phyloP scores from a whole-genome alignment of 495 filamentous ascomycete species.

The Pseudotulostoma volvatum region DNA sequence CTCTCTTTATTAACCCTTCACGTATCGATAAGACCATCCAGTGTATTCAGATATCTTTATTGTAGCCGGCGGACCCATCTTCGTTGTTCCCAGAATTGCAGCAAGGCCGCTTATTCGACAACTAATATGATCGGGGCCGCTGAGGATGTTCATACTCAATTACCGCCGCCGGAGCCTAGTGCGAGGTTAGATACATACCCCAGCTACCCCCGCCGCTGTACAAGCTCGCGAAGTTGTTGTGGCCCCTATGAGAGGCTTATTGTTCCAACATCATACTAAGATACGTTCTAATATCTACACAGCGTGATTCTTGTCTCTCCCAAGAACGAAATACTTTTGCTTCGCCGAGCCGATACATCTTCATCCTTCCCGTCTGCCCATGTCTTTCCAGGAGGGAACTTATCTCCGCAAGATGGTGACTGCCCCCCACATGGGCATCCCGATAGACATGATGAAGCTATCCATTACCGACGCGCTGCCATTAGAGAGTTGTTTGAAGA shows the following conservation, averaged over 20 bases:
- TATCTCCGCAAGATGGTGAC: constrained; percentile 49
- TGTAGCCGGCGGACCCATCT: too few species aligned
- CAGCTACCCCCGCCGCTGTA: too few species aligned
- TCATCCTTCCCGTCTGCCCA: constrained; percentile 79
- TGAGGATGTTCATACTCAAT: too few species aligned
- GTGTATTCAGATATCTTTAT: too few species aligned
- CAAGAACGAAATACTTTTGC: constrained; percentile 68
- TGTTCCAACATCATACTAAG: too few species aligned
- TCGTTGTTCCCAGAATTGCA: too few species aligned
- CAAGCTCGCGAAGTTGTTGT: too few species aligned
- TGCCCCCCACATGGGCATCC: constrained; percentile 27
- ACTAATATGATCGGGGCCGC: too few species aligned
- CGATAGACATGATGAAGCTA: constrained; percentile 47
- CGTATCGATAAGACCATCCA: too few species aligned
- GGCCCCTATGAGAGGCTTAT: too few species aligned
- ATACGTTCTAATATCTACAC: not conserved
- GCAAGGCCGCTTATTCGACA: too few species aligned
- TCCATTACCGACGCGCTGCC: constrained; percentile 58
- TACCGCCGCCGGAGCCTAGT: constrained; percentile 26
- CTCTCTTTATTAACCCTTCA: too few species aligned
- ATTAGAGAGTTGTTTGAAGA: constrained; percentile 92
- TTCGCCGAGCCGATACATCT: constrained; percentile 70
- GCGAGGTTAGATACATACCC: constrained; percentile 19
- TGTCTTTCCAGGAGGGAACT: constrained; percentile 90
- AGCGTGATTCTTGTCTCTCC: constrained; percentile 80